phyloP scores from a whole-genome alignment of 1,139 yeast genomes.

The Yamadazyma kanchanaburiensis region DNA sequence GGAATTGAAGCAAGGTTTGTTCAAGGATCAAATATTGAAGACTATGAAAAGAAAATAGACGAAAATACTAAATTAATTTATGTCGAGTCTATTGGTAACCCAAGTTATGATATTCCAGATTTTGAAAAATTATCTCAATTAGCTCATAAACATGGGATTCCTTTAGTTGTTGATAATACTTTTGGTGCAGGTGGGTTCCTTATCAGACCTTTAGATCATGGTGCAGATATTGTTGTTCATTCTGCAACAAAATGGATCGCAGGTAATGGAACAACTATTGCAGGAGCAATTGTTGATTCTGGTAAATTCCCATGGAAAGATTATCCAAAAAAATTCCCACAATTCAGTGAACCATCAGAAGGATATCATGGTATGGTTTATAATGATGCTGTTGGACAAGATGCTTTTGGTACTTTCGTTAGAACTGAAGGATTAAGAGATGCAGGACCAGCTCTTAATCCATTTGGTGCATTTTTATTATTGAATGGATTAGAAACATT shows the following conservation, averaged over 20 bases:
- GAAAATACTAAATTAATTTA: slow-evolving; percentile 86
- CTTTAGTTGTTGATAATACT: slow-evolving; percentile 94
- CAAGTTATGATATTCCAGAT: slow-evolving; percentile 90
- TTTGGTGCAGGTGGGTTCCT: slow-evolving; percentile 96
- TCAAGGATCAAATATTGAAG: slow-evolving; percentile 68
- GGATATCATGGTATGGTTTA: slow-evolving; percentile 89
- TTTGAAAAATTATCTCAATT: slow-evolving; percentile 70
- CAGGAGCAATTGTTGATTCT: slow-evolving; percentile 84
- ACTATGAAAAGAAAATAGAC: slow-evolving; percentile 71
- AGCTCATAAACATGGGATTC: slow-evolving; percentile 87
- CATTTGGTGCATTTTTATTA: slow-evolving; percentile 82
- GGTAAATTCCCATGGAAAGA: slow-evolving; percentile 92
- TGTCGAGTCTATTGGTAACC: slow-evolving; percentile 91
- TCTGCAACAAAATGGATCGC: slow-evolving; percentile 99
- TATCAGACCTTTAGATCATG: slow-evolving; percentile 80
- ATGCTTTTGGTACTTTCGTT: slow-evolving; percentile 75
- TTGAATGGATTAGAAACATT: slow-evolving; percentile 92
- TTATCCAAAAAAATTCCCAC: slow-evolving; percentile 85
- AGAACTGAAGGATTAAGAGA: slow-evolving; percentile 89
- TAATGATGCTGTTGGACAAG: slow-evolving; percentile 76
- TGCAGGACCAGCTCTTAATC: slow-evolving; percentile 85
- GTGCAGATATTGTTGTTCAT: slow-evolving; percentile 83
- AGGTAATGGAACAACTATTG: slow-evolving; percentile 95
- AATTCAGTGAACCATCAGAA: slow-evolving; percentile 84
- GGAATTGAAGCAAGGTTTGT: slow-evolving; percentile 87